These are phyloP conservation scores for Arabidopsis arenosa DNA, from an alignment of 345 rosid genomes.

Conservation along the genomic window DNA sequence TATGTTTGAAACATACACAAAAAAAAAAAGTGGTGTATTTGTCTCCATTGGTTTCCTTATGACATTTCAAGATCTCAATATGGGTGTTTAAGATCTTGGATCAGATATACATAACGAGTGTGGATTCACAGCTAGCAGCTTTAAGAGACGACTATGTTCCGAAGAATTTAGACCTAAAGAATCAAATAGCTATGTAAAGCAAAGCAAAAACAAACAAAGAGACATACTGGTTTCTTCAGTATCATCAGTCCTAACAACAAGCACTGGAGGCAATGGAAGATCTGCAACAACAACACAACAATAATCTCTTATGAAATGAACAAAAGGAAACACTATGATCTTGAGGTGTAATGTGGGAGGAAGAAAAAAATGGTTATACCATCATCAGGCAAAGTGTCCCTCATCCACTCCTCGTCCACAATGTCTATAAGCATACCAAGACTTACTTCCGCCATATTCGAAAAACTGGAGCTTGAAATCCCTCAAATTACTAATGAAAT, in stretches of 20 bases:
- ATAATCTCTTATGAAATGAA: slow-evolving; percentile 8
- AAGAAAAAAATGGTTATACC: slow-evolving; percentile 48
- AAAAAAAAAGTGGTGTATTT: not conserved
- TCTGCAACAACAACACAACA: slow-evolving; percentile 53
- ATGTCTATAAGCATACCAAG: slow-evolving; percentile 85
- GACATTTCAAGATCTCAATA: not conserved
- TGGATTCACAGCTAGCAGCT: slow-evolving; percentile 8
- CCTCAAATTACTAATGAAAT: not conserved
- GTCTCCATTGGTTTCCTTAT: not conserved
- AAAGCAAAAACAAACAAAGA: not conserved
- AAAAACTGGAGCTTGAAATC: slow-evolving; percentile 21
- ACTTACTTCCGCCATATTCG: slow-evolving; percentile 69
- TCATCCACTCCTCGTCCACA: slow-evolving; percentile 97
- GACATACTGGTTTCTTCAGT: slow-evolving; percentile 88
- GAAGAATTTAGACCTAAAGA: not conserved
- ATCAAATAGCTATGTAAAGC: not conserved
- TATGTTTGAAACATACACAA: no score
- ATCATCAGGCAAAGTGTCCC: slow-evolving; percentile 88
- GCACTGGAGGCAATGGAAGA: slow-evolving; percentile 77
- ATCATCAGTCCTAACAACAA: slow-evolving; percentile 78
- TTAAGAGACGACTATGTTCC: not conserved
- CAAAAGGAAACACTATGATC: not conserved
- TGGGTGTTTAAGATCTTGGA: not conserved
- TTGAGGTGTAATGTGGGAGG: slow-evolving; percentile 4
- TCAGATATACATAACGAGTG: not conserved